phyloP scores from a whole-genome alignment of 192 early-diverging fungal species.

The Coemansia sp. region DNA sequence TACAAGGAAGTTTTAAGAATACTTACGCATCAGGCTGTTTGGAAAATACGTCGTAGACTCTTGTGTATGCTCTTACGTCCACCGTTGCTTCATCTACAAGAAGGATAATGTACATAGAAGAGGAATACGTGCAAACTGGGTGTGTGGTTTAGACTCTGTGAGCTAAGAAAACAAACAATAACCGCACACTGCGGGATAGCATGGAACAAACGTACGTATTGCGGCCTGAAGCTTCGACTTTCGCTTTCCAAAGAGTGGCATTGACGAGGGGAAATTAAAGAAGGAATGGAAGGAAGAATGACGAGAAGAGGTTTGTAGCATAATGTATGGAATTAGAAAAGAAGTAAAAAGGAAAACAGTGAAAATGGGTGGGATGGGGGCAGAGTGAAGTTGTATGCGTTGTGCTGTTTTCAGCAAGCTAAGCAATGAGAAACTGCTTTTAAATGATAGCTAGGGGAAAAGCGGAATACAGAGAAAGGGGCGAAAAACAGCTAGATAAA shows the following conservation, averaged over 20 bases:
- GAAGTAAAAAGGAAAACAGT: constrained; percentile 9
- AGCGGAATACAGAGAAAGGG: background rate
- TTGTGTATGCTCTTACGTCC: constrained; percentile 32
- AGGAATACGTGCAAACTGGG: background rate
- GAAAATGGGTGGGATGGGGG: background rate
- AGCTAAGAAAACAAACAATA: no score
- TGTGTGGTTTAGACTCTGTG: no score
- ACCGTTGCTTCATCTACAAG: constrained; percentile 41
- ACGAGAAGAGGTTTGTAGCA: constrained; percentile 15
- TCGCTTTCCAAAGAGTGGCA: constrained; percentile 50
- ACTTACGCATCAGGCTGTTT: constrained; percentile 47
- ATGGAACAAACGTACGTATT: constrained; percentile 30
- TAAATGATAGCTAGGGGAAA: background rate
- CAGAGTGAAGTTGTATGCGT: no score
- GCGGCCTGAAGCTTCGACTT: constrained; percentile 39
- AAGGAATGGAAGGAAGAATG: constrained; percentile 24
- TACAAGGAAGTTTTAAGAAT: background rate
- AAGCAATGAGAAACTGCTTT: no score
- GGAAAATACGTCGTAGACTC: constrained; percentile 34
- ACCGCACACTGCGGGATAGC: no score
- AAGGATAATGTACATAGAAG: background rate
- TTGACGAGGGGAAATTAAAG: constrained; percentile 42
- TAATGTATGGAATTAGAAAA: constrained; percentile 7
- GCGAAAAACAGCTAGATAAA: no score
- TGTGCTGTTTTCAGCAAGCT: constrained; percentile 1